Evolutionary conservation across 139 green algal species (phyloP), one percentile per base, ranked within the genome.

Genomic region (Chlorella ohadii): DNA sequence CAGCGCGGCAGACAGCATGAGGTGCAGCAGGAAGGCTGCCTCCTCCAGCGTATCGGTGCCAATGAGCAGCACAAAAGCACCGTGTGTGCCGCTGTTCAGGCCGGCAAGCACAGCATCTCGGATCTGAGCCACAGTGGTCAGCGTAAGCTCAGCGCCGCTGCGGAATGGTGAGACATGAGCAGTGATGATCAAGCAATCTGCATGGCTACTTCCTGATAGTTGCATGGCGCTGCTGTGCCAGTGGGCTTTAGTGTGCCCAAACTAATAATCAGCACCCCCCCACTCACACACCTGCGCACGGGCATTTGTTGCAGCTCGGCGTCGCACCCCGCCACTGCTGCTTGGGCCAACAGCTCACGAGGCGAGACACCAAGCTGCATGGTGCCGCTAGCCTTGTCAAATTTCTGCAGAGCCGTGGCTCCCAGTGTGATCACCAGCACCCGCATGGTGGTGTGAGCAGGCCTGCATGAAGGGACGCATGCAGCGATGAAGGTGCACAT

Each of bases 41-140:
- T 90, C 83, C 27, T 90, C 86, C 28, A 90, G 65, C 23, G 86
- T 89, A 72, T 90, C 86, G n/a, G 75, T 84, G 25, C 86, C 86
- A 1, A 75, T 85, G 1, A 89, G 57, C 41, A 89, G 82, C 31
- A 79, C 20, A 15, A 83, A 25, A 16, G 63, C 33, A 4, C 13
- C 17, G 27, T 5, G n/a, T 51, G 23, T 74, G 31, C 31, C 6
- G 23, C 23, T 19, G 19, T 4, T 27, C 1, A 38, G 13, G 11
- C 6, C 20, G 41, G 7, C 4, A 25, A 81, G 31, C 1, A 68
- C 34, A 3, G 51, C 33, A 17, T 81, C 55, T 15, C 77, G 59
- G 16, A 73, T 64, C 3, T 23, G 7, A 44, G 22, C 41, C 11
- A 83, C 25, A 25, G 61, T 83, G 38, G 27, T 44, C 77, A 65